Percentiles rank a stretch among this genome's conserved stretches.
These are phyloP conservation scores for Cyclostephanos tholiformis DNA, from an alignment of 108 stramenopile genomes.

Conservation along the genomic window DNA sequence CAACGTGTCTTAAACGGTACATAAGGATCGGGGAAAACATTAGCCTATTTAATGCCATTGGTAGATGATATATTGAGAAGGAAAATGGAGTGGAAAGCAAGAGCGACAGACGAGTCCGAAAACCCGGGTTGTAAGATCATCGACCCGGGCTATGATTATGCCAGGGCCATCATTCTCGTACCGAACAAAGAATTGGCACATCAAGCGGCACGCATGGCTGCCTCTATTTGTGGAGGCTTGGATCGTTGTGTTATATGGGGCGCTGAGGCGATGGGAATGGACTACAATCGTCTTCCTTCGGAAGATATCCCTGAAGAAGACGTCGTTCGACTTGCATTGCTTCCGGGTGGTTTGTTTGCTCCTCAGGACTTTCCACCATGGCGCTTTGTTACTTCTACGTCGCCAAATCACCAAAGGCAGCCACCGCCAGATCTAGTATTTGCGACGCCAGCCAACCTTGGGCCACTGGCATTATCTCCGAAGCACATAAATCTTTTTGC, in stretches of 20 bases:
- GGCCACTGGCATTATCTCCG: constrained; percentile 88
- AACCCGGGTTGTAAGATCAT: constrained; percentile 4
- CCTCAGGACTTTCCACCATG: constrained; percentile 83
- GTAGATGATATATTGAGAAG: constrained; percentile 73
- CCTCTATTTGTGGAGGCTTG: constrained; percentile 70
- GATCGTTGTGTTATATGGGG: constrained; percentile 39
- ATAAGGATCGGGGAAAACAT: constrained; percentile 89
- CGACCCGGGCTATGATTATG: constrained; percentile 72
- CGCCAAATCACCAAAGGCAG: constrained; percentile 39
- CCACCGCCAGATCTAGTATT: constrained; percentile 90
- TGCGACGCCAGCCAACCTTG: constrained; percentile 92
- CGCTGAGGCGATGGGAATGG: constrained; percentile 33
- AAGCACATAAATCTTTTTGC: constrained; percentile 89
- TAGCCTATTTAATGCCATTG: constrained; percentile 92
- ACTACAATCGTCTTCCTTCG: constrained; percentile 11
- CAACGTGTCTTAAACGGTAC: not conserved
- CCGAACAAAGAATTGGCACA: constrained; percentile 91
- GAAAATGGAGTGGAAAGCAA: constrained; percentile 56
- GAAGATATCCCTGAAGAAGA: constrained; percentile 46
- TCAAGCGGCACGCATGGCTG: constrained; percentile 86
- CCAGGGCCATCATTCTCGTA: constrained; percentile 79
- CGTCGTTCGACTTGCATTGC: constrained; percentile 74
- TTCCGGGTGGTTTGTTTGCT: constrained; percentile 78
- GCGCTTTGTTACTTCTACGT: constrained; percentile 55
- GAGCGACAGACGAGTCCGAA: not conserved